Evolutionary conservation across 2,329 filamentous ascomycete species (phyloP).

Genomic region (Microdochium paspali): DNA sequence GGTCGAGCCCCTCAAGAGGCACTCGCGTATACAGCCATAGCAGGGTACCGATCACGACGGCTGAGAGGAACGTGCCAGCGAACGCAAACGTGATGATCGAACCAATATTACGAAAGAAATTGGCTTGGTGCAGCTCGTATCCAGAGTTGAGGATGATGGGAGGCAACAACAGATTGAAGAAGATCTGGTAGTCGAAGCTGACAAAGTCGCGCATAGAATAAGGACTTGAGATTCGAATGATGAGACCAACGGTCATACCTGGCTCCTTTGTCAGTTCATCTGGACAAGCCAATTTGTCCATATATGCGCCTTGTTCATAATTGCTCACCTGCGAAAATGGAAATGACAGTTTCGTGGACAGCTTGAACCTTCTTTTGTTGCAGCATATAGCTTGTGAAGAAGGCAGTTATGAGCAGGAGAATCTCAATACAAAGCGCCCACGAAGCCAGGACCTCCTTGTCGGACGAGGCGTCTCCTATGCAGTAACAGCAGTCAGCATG

Average conservation of each 20-base stretch:
- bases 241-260: constrained; percentile 93
- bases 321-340: constrained; percentile 78
- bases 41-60: constrained; percentile 83
- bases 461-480: constrained; percentile 48
- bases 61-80: constrained; percentile 92
- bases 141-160: constrained; percentile 96
- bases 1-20: constrained; percentile 73
- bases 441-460: constrained; percentile 92
- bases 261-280: constrained; percentile 2
- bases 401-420: constrained; percentile 81
- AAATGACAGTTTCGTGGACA: constrained; percentile 95
- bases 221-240: constrained; percentile 72
- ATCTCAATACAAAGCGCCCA: constrained; percentile 98
- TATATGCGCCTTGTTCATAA: constrained; percentile 1
- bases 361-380: constrained; percentile 96
- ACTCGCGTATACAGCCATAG: constrained; percentile 84
- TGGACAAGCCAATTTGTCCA: constrained; percentile 1
- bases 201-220: constrained; percentile 83
- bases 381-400: constrained; percentile 94
- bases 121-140: constrained; percentile 95
- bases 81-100: constrained; percentile 97
- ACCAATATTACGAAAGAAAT: constrained; percentile 98
- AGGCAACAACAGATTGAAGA: constrained; percentile 97
- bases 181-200: constrained; percentile 98
- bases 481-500: neutral